Conservation (phyloP, 495 filamentous ascomycete species). For the Lasiosphaeria ovina region DNA sequence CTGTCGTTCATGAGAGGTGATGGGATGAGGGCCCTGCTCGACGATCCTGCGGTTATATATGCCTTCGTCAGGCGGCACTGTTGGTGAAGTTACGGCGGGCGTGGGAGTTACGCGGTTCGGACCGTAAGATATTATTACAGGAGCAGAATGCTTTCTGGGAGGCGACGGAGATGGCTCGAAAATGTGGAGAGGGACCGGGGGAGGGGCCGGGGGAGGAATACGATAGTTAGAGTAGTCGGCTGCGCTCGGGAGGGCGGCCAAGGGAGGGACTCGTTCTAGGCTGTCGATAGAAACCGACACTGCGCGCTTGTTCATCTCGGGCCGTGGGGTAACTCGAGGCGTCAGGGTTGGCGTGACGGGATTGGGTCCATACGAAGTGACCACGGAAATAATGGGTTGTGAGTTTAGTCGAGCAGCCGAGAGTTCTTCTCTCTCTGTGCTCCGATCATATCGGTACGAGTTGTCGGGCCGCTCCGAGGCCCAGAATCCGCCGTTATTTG, state of each 20-base stretch:
- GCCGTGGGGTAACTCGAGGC: conserved; percentile 21
- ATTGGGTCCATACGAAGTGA: conserved; percentile 35
- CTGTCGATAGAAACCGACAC: conserved; percentile 22
- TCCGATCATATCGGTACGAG: conserved; percentile 10
- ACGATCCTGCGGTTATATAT: conserved; percentile 19
- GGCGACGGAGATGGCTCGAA: conserved; percentile 9
- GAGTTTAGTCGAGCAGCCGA: conserved; percentile 31
- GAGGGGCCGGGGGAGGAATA: conserved; percentile 14
- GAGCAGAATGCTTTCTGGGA: conserved; percentile 16
- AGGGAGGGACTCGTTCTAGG: conserved; percentile 19
- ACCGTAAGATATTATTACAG: conserved; percentile 32
- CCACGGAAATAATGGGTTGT: conserved; percentile 16
- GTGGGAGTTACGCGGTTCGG: conserved; percentile 35
- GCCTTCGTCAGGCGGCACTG: conserved; percentile 30
- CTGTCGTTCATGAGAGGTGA: conserved; percentile 13
- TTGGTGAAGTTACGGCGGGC: conserved; percentile 25
- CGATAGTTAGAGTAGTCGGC: conserved; percentile 25
- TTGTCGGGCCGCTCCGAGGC: not conserved
- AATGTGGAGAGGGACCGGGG: not conserved
- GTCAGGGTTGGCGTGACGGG: conserved; percentile 34
- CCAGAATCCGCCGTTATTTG: conserved; percentile 18
- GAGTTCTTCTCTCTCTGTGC: conserved; percentile 32
- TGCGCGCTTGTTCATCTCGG: conserved; percentile 18
- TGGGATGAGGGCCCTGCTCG: conserved; percentile 2
- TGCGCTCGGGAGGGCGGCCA: conserved; percentile 20